These are phyloP conservation scores for Mollisia scopiformis DNA, from an alignment of 2,329 filamentous ascomycete species.

Conservation along the genomic window DNA sequence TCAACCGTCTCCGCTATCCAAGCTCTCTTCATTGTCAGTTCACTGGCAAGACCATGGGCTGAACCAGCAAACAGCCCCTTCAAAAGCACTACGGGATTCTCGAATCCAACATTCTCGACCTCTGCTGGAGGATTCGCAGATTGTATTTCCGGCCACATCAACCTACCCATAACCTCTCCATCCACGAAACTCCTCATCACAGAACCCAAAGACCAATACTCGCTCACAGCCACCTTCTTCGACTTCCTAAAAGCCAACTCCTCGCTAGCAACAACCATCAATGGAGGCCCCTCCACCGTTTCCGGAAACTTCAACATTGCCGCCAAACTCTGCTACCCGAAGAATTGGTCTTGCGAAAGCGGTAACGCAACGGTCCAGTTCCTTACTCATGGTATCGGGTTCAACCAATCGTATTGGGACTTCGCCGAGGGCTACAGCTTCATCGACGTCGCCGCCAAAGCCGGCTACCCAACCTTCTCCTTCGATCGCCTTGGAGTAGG, in stretches of 20 bases:
- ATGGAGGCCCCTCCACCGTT: neutral
- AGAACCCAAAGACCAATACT: neutral
- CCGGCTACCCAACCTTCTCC: neutral
- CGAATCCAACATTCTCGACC: neutral
- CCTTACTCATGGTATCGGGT: neutral
- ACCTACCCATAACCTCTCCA: neutral
- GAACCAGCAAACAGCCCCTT: too few species aligned
- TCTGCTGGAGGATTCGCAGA: neutral
- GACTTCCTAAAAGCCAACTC: neutral
- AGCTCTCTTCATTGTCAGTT: too few species aligned
- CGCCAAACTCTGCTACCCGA: neutral
- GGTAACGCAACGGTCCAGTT: neutral
- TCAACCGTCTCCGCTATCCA: too few species aligned
- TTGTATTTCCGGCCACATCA: neutral
- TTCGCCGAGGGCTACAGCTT: neutral
- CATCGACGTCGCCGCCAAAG: neutral
- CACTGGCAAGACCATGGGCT: too few species aligned
- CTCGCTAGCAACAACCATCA: neutral
- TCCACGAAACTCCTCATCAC: neutral
- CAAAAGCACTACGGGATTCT: too few species aligned
- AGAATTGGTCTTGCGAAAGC: neutral
- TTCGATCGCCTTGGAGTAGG: constrained; percentile 4
- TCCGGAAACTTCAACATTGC: neutral
- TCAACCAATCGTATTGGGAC: neutral
- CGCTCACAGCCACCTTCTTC: neutral